These are phyloP conservation scores for Fusarium succisae DNA, from an alignment of 2,329 filamentous ascomycete genomes.

Conservation along the genomic window DNA sequence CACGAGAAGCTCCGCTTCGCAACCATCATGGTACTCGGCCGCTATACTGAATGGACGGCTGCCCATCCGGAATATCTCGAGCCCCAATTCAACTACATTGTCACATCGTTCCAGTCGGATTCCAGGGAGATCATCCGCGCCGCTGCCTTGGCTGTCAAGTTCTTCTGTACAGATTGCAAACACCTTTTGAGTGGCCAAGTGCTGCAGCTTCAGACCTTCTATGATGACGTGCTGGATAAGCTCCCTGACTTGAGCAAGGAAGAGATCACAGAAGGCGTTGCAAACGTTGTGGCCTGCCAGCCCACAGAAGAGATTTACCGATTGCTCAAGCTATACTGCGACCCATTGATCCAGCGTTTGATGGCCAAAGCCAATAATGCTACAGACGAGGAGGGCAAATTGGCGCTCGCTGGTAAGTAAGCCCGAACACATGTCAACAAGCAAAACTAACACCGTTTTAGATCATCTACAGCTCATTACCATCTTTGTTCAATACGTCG, in stretches of 20 bases:
- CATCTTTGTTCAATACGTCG: slow-evolving; percentile 81
- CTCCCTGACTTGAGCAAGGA: slow-evolving; percentile 89
- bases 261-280: slow-evolving; percentile 95
- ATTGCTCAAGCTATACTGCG: slow-evolving; percentile 90
- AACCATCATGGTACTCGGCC: slow-evolving; percentile 94
- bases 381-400: slow-evolving; percentile 81
- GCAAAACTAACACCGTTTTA: slow-evolving; percentile 45
- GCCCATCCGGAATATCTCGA: slow-evolving; percentile 92
- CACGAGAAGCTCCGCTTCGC: slow-evolving; percentile 99
- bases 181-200: slow-evolving; percentile 86
- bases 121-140: slow-evolving; percentile 92
- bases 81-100: slow-evolving; percentile 94
- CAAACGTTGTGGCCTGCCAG: slow-evolving; percentile 88
- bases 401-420: slow-evolving; percentile 80
- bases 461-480: slow-evolving; percentile 94
- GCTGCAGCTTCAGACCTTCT: slow-evolving; percentile 88
- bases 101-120: slow-evolving; percentile 86
- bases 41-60: slow-evolving; percentile 98
- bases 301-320: slow-evolving; percentile 82
- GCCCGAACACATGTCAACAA: background rate
- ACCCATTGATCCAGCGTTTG: slow-evolving; percentile 85
- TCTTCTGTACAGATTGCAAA: slow-evolving; percentile 95
- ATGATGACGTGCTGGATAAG: slow-evolving; percentile 87
- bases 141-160: slow-evolving; percentile 93
- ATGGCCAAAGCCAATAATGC: slow-evolving; percentile 89